These are phyloP conservation scores for Ustulina deusta DNA, from an alignment of 2,329 filamentous ascomycete species.

Conservation along the genomic window DNA sequence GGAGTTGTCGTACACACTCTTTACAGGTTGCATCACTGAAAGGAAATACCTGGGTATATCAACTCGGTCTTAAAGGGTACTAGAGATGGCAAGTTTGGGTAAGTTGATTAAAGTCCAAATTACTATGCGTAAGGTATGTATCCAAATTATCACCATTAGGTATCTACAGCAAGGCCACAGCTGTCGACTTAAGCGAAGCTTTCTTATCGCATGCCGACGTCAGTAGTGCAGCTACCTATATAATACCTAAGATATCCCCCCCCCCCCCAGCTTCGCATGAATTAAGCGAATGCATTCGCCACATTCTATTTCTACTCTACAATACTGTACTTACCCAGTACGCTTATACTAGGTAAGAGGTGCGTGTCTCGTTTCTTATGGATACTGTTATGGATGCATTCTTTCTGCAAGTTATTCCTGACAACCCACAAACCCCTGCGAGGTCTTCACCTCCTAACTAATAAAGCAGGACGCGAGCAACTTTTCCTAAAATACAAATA, in stretches of 20 bases:
- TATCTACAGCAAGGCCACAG: background rate
- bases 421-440: constrained; percentile 1
- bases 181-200: background rate
- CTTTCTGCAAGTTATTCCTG: constrained; percentile 12
- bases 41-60: background rate
- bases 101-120: constrained; percentile 2
- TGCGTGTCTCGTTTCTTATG: constrained; percentile 5
- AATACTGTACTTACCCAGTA: background rate
- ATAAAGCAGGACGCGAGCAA: background rate
- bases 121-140: too few species aligned
- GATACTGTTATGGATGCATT: constrained; percentile 4
- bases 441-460: constrained; percentile 3
- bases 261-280: constrained; percentile 18
- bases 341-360: background rate
- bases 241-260: constrained; percentile 2
- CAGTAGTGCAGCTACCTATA: constrained; percentile 14
- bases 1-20: too few species aligned
- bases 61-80: background rate
- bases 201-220: constrained; percentile 5
- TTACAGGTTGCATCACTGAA: background rate
- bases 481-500: background rate
- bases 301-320: constrained; percentile 13
- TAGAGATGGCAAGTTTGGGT: background rate
- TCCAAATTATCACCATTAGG: background rate
- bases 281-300: constrained; percentile 15